Percentiles rank a stretch among this genome's conserved stretches.
These are phyloP conservation scores for Neonothopanus nambi DNA, from an alignment of 1,284 basidiomycete genomes.

Conservation along the genomic window DNA sequence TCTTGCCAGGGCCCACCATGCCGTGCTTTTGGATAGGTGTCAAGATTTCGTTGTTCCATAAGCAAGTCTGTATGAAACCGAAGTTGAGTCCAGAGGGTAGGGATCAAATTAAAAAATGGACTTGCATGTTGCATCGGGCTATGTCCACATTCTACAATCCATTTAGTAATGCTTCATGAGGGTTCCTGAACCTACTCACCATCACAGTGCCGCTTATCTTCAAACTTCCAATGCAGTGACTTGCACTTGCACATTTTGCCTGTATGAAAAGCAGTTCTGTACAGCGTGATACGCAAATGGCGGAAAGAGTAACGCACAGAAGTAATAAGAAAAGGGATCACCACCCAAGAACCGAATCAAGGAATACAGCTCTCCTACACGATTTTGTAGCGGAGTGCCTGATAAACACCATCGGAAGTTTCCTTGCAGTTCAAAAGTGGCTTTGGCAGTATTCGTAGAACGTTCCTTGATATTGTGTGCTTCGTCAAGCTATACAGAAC, in stretches of 20 bases:
- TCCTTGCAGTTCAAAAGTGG: conserved; percentile 85
- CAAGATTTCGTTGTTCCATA: conserved; percentile 93
- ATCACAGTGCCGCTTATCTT: conserved; percentile 82
- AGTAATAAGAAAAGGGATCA: conserved; percentile 90
- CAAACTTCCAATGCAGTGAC: conserved; percentile 89
- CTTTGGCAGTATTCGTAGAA: conserved; percentile 94
- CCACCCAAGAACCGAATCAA: conserved; percentile 91
- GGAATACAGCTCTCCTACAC: conserved; percentile 97
- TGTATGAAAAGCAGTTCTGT: conserved; percentile 23
- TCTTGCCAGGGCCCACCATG: conserved; percentile 71
- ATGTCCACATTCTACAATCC: conserved; percentile 76
- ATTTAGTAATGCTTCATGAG: no score
- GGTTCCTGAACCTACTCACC: conserved; percentile 51
- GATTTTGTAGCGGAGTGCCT: conserved; percentile 96
- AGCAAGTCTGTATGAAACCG: conserved; percentile 65
- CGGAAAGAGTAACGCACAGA: conserved; percentile 60
- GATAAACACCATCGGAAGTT: conserved; percentile 94
- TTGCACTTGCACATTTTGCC: conserved; percentile 87
- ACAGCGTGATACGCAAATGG: neutral
- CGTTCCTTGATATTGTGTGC: conserved; percentile 99
- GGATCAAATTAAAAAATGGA: conserved; percentile 9
- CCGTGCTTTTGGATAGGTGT: conserved; percentile 90
- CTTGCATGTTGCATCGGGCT: conserved; percentile 91
- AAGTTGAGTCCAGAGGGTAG: conserved; percentile 12
- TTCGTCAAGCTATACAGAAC: conserved; percentile 81